These are phyloP conservation scores for carrot (Daucus carota) DNA, from an alignment of 129 eudicot species.

Conservation along the genomic window DH1_v3.0 NC_030381.2:53490001-53490500, in stretches of 20 bases:
- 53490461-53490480: conserved; percentile 43
- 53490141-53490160: background rate
- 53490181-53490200: background rate
- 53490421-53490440: conserved; percentile 69
- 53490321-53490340: conserved; percentile 6
- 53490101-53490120: background rate
- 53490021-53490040: background rate
- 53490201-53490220: background rate
- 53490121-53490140: background rate
- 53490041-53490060: background rate
- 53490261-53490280: conserved; percentile 14
- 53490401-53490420: conserved; percentile 18
- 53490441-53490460: conserved; percentile 73
- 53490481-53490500: conserved; percentile 23
- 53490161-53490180: background rate
- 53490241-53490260: conserved; percentile 24
- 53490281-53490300: conserved; percentile 4
- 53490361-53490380: conserved; percentile 12
- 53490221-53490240: background rate
- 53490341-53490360: background rate
- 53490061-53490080: background rate
- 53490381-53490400: conserved; percentile 11
- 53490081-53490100: background rate
- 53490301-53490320: conserved; percentile 11
- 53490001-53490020: background rate